Base-by-base conservation (phyloP, 1,284 basidiomycete genomes). In the Mycena sp. region DNA sequence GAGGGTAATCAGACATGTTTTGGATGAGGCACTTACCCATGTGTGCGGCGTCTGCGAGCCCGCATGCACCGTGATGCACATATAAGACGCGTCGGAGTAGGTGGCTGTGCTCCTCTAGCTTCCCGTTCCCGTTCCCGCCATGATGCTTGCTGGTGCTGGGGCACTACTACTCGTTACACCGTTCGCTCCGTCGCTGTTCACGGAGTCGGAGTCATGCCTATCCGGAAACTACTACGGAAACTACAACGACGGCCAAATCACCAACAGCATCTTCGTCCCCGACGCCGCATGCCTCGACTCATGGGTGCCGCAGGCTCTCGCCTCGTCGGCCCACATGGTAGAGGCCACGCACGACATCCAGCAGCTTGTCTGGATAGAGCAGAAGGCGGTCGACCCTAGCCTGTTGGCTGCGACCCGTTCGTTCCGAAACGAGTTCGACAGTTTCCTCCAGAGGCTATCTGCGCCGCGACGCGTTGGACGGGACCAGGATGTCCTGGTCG, bases 281-380 rank as follows among this genome's bases (percentile, higher is more conserved):
- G 77, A 81, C 60, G 53, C 67, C 17, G 67, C 69, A 44, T 87
- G 86, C 70, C 67, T 77, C 46, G 69, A 71, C 43, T 61, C 73
- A n/a, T 72, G 77, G 72, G 55, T 67, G 50, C 40, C 68, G 21
- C 52, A 67, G 29, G 60, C 67, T 37, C 28, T 65, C 19, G 60
- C 69, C 40, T 38, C 67, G 58, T 65, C 69, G 46, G 71, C 72
- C 63, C 63, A 73, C 61, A 69, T 78, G 67, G 61, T 66, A 26
- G 49, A 64, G 35, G 56, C 69, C 30, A 56, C 64, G 19, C 66
- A 67, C 45, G 67, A 73, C 49, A 71, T 72, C 19, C 67, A 74
- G 28, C 81, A 84, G 65, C 82, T 91, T 30, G 82, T 89, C 7
- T 91, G 89, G 89, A 67, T 91, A 10, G 83, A 88, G 64, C 81